Base-by-base conservation (phyloP, 768 basidiomycete species). In the Suillus brevipes region DNA sequence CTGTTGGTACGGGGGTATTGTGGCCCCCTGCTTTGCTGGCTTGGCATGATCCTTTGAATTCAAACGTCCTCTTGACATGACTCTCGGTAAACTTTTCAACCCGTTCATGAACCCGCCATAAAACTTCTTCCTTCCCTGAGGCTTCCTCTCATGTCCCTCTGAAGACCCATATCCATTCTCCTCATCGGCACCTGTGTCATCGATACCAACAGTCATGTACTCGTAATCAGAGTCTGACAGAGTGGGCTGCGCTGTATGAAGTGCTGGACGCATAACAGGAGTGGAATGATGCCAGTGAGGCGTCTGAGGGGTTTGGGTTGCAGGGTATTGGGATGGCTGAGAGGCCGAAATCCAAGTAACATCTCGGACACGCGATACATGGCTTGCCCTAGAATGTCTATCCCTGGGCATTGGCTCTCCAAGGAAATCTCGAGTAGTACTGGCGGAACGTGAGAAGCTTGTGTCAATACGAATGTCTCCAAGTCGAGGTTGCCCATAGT, bases 201-300 rank as follows among this genome's bases (percentile, higher is more conserved):
- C 72, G 6, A 76, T 68, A 34, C 64, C 74, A 66, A 76, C 73
- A 6, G 75, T 76, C 75, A 76, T 77, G 62, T 76, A 77, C 56
- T 78, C 76, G 20, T 52, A 52, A 8, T 76, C 75, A 8, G 75
- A 75, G 47, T 76, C 75, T 36, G 75, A 64, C 20, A 77, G 71
- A 14, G 75, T 76, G 42, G 73, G 71, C 0, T 38, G 57, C 4
- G 57, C 25, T 20, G 57, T 58, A 58, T 38, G 55, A 60, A 3
- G 36, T 25, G 68, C 72, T 18, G 76, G 74, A 64, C 70, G 76
- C 38, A 72, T 38, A 20, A 70, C 67, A 13, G 75, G 75, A 0
- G 75, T 76, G 43, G 73, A 73, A 8, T 55, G 53, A 12, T 42
- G 73, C 67, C 31, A 72, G 68, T 68, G 71, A 4, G 73, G 64